phyloP scores from a whole-genome alignment of 2,329 filamentous ascomycete genomes.

The Trichoderma endophyticum region DNA sequence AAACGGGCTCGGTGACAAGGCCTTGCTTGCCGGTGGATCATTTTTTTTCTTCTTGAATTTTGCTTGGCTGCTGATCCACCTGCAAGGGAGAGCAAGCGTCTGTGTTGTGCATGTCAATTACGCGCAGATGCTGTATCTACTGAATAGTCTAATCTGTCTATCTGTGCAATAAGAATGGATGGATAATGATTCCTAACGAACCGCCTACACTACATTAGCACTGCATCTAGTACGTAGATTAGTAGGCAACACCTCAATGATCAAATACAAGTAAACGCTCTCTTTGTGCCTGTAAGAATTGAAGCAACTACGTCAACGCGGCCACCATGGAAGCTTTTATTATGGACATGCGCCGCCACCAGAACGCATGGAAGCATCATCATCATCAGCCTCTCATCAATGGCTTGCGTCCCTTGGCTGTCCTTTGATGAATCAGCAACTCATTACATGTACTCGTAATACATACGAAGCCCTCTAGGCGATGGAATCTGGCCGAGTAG shows the following conservation, averaged over 20 bases:
- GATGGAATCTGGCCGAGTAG: neutral
- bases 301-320: neutral
- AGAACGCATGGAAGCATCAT: neutral
- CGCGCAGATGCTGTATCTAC: neutral
- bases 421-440: neutral
- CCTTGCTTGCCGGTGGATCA: neutral
- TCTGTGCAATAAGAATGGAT: neutral
- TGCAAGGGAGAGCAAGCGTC: neutral
- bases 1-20: neutral
- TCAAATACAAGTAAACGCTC: too few relatives aligned
- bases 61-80: neutral
- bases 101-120: neutral
- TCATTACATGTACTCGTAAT: neutral
- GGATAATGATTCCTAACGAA: neutral
- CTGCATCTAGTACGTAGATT: too few relatives aligned
- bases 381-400: neutral
- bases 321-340: neutral
- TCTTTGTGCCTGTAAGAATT: too few relatives aligned
- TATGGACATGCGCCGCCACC: neutral
- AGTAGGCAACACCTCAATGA: too few relatives aligned
- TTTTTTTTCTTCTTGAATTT: neutral
- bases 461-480: neutral
- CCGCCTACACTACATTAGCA: too few relatives aligned
- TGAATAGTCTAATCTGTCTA: neutral
- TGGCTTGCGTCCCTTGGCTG: neutral